phyloP scores from a whole-genome alignment of 257 asterid species.

The Salvia hispanica region DNA sequence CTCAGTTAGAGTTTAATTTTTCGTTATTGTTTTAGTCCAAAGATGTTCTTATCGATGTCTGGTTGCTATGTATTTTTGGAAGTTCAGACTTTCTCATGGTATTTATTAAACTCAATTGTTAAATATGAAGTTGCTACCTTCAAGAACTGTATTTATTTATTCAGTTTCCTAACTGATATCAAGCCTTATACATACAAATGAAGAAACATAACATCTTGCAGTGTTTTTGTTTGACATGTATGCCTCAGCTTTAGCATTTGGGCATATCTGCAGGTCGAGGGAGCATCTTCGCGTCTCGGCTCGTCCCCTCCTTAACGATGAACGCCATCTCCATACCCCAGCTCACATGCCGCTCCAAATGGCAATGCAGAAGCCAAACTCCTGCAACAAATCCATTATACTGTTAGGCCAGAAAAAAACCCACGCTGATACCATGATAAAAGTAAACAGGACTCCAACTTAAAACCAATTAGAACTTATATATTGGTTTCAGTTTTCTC shows the following conservation, averaged over 20 bases:
- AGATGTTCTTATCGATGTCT: too few relatives aligned
- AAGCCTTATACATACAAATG: not conserved
- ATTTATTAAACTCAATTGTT: too few relatives aligned
- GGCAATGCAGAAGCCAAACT: slow-evolving; percentile 69
- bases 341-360: slow-evolving; percentile 49
- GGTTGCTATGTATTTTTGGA: too few relatives aligned
- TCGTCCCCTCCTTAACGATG: slow-evolving; percentile 46
- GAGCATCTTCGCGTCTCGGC: slow-evolving; percentile 32
- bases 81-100: too few relatives aligned
- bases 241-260: slow-evolving; percentile 28
- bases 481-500: too few relatives aligned
- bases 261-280: slow-evolving; percentile 55
- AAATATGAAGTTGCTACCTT: too few relatives aligned
- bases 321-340: slow-evolving; percentile 69
- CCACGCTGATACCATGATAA: too few relatives aligned
- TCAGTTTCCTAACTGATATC: not conserved
- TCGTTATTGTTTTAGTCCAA: too few relatives aligned
- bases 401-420: too few relatives aligned
- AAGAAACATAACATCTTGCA: not conserved
- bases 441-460: too few relatives aligned
- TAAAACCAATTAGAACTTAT: too few relatives aligned
- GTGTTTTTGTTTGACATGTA: too few relatives aligned
- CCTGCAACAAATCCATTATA: slow-evolving; percentile 30
- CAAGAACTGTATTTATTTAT: slow-evolving; percentile 3
- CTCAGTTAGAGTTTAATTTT: not conserved